These are phyloP conservation scores for Apiospora kogelbergensis DNA, from an alignment of 2,329 filamentous ascomycete genomes.

Conservation along the genomic window DNA sequence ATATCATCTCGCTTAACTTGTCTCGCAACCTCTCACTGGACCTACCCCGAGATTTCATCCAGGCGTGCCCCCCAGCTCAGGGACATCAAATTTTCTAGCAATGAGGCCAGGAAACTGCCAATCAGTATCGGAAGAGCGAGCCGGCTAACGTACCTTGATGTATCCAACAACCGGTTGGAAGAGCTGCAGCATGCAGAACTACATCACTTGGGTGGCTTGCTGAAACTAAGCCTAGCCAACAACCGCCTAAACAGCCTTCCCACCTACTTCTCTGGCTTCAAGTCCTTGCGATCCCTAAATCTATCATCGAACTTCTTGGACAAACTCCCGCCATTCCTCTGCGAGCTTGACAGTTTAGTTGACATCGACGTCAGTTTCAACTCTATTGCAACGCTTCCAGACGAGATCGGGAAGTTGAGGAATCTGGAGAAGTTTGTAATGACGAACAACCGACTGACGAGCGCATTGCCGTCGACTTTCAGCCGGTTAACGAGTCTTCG, in stretches of 20 bases:
- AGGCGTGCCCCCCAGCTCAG: conserved; percentile 86
- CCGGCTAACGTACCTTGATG: conserved; percentile 83
- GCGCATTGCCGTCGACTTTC: conserved; percentile 72
- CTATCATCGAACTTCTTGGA: conserved; percentile 91
- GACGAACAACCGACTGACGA: conserved; percentile 87
- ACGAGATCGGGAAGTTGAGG: conserved; percentile 73
- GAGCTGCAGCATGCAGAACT: conserved; percentile 84
- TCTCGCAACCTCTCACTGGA: conserved; percentile 91
- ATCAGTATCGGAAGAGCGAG: conserved; percentile 79
- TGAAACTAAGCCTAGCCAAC: conserved; percentile 91
- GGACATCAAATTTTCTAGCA: conserved; percentile 94
- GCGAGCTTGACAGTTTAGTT: conserved; percentile 77
- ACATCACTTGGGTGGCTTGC: conserved; percentile 69
- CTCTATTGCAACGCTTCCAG: conserved; percentile 74
- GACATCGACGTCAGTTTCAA: conserved; percentile 98
- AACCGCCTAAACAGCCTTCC: conserved; percentile 83
- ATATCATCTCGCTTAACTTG: conserved; percentile 93
- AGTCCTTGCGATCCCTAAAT: conserved; percentile 77
- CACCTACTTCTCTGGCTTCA: conserved; percentile 78
- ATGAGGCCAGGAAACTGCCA: conserved; percentile 85
- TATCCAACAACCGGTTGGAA: conserved; percentile 92
- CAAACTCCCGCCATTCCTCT: conserved; percentile 82
- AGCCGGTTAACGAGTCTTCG: conserved; percentile 73
- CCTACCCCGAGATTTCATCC: conserved; percentile 93
- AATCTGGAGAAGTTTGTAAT: conserved; percentile 88